These are phyloP conservation scores for Colletotrichum sp. DNA, from an alignment of 2,329 filamentous ascomycete genomes.

Conservation along the genomic window DNA sequence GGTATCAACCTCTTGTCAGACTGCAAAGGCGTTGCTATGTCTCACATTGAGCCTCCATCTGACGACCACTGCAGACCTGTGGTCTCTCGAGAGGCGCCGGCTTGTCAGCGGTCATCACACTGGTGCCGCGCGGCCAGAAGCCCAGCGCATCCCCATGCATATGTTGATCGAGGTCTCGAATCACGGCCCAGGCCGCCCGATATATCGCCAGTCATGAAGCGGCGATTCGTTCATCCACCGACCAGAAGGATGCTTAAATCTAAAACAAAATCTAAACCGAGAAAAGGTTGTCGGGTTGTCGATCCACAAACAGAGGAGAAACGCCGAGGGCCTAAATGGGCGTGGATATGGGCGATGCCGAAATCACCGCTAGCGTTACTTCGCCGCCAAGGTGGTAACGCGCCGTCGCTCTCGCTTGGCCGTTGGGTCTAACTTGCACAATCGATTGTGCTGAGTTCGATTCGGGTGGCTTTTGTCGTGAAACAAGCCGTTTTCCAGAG, in stretches of 20 bases:
- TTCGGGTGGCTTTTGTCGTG: not conserved
- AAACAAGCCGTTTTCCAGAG: slow-evolving; percentile 1
- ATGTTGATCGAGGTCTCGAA: not conserved
- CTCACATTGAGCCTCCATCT: not conserved
- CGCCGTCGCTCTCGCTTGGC: not conserved
- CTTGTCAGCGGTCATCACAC: not conserved
- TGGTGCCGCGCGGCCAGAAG: slow-evolving; percentile 11
- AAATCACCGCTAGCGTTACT: slow-evolving; percentile 7
- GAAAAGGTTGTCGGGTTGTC: slow-evolving; percentile 1
- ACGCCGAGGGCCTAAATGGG: not conserved
- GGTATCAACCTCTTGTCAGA: not conserved
- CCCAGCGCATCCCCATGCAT: not conserved
- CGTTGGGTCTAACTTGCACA: not conserved
- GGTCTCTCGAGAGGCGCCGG: not conserved
- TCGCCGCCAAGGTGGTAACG: slow-evolving; percentile 6
- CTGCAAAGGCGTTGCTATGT: not conserved
- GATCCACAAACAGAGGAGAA: not conserved
- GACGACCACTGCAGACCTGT: not conserved
- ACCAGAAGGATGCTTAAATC: slow-evolving; percentile 6
- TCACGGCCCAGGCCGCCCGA: not conserved
- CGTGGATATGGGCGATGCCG: not conserved
- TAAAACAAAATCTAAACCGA: slow-evolving; percentile 4
- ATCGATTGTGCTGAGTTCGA: not conserved
- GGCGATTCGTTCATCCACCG: not conserved
- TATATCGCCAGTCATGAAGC: not conserved